These are phyloP conservation scores for Colletotrichum sp. DNA, from an alignment of 2,329 filamentous ascomycete genomes.

Conservation along the genomic window DNA sequence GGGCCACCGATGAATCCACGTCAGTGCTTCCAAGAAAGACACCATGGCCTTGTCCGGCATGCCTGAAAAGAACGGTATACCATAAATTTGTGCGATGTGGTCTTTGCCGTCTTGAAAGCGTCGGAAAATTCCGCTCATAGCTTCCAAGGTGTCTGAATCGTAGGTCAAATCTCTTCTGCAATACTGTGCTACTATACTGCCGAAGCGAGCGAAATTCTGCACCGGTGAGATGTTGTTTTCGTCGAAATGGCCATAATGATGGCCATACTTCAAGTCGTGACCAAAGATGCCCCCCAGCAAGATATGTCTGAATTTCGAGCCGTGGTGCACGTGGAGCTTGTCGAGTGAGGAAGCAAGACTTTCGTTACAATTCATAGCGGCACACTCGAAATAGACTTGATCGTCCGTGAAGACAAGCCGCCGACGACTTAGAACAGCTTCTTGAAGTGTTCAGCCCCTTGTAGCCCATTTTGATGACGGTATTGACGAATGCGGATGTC, in stretches of 20 bases:
- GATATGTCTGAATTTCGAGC: neutral
- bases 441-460: constrained; percentile 46
- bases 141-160: neutral
- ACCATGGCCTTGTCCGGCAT: neutral
- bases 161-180: neutral
- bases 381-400: constrained; percentile 45
- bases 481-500: constrained; percentile 23
- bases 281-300: neutral
- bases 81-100: neutral
- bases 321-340: neutral
- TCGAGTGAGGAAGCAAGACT: constrained; percentile 38
- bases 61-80: neutral
- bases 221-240: fast-evolving
- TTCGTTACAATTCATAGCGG: constrained; percentile 40
- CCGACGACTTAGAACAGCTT: constrained; percentile 38
- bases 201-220: neutral
- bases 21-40: neutral
- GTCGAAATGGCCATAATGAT: neutral
- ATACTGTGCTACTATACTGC: too few species aligned
- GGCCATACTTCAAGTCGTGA: too few species aligned
- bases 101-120: fast-evolving
- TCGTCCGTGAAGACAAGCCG: constrained; percentile 42
- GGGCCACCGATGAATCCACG: too few species aligned
- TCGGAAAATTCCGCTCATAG: neutral
- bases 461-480: constrained; percentile 35